Conservation (phyloP, 805 yeast species). For the Nakazawaea peltata region DNA sequence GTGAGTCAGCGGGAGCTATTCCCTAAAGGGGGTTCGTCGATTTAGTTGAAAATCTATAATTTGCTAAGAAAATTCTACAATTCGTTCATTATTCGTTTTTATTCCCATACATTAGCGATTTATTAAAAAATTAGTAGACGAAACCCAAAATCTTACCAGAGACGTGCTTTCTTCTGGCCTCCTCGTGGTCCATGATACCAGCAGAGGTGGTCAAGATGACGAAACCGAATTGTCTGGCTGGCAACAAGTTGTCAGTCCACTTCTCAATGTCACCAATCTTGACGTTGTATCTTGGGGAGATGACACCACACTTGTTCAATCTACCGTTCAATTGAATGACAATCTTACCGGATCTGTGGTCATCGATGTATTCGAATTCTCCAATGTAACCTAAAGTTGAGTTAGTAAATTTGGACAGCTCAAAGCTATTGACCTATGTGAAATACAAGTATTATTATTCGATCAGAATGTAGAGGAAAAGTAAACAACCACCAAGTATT, state of each 20-base stretch:
- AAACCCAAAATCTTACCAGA: conserved; percentile 98
- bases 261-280: conserved; percentile 93
- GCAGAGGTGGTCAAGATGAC: conserved; percentile 98
- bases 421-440: too few relatives aligned
- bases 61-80: too few relatives aligned
- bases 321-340: conserved; percentile 97
- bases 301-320: conserved; percentile 98
- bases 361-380: conserved; percentile 97
- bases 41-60: too few relatives aligned
- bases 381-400: conserved; percentile 66
- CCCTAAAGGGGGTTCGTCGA: too few relatives aligned
- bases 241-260: conserved; percentile 97
- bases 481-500: conserved; percentile 46
- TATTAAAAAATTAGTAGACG: conserved; percentile 86
- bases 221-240: conserved; percentile 99
- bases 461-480: conserved; percentile 48
- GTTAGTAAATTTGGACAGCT: conserved; percentile 30
- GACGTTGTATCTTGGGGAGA: conserved; percentile 98
- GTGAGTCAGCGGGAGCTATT: too few relatives aligned
- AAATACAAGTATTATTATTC: neutral
- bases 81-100: too few relatives aligned
- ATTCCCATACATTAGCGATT: too few relatives aligned
- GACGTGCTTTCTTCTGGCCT: conserved; percentile 99
- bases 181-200: conserved; percentile 99
- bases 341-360: conserved; percentile 98